Evolutionary conservation across 352 stramenopile genomes (phyloP), one percentile per base, ranked within the genome.

Genomic region (Phytophthora pseudosyringae): DNA sequence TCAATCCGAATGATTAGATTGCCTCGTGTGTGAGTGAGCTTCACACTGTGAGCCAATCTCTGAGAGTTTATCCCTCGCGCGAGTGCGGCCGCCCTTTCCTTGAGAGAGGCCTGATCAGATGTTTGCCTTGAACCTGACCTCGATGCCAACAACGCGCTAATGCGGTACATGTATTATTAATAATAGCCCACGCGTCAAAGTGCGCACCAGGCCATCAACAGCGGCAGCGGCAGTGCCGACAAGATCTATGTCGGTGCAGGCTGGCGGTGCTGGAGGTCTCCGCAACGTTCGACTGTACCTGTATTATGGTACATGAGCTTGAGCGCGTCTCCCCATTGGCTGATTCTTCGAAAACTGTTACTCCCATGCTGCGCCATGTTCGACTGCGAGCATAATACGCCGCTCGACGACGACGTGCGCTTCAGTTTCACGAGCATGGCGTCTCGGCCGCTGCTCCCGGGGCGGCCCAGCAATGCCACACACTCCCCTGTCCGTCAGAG

Each of bases 361-460:
- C 53, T 32, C 53, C 21, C 54, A 16, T 7, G 0, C 11, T 59
- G 54, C 4, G 46, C 61, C 41, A 66, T 63, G 54, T 40, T 39
- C 28, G 31, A 7, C 21, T 8, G 0, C 3, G 15, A n/a, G 11
- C 35, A 57, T 60, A 71, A 71, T 66, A 35, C 47, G 21, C 10
- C 62, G 26, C 21, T 59, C 36, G 47, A 54, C 18, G 28, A 12
- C 29, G 36, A 29, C 28, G 16, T 29, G 9, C 11, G 4, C 32
- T n/a, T 8, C 47, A 51, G 13, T 54, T 45, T 7, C 28, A 7
- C 44, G 11, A 16, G 35, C 9, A 88, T 88, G 78, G 64, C 78
- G 46, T 81, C 76, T 39, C 53, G 75, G 43, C 60, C 75, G 28
- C 63, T 76, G 57, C 68, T 73, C 18, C 69, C 65, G 8, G 68